These are phyloP conservation scores for Diplodia mutila DNA, from an alignment of 2,329 filamentous ascomycete genomes.

Conservation along the genomic window DNA sequence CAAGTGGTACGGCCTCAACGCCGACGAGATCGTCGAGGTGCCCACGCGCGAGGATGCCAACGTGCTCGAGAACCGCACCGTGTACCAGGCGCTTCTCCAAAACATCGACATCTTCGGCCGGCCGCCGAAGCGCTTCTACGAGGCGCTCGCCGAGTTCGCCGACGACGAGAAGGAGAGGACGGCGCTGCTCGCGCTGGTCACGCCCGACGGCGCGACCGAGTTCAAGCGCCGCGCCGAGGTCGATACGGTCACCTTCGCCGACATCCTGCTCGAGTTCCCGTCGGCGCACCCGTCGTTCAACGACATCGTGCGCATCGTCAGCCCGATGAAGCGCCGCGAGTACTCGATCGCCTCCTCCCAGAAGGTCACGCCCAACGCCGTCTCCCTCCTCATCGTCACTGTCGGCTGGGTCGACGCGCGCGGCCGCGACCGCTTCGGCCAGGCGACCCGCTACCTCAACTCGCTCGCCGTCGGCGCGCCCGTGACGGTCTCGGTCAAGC, in stretches of 20 bases:
- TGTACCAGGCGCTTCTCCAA: constrained; percentile 88
- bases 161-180: constrained; percentile 80
- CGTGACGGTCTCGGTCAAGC: constrained; percentile 93
- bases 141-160: constrained; percentile 84
- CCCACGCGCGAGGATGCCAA: constrained; percentile 77
- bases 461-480: constrained; percentile 72
- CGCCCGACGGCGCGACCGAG: constrained; percentile 79
- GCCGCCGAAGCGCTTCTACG: constrained; percentile 97
- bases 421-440: constrained; percentile 87
- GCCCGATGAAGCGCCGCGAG: constrained; percentile 91
- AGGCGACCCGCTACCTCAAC: constrained; percentile 89
- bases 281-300: constrained; percentile 88
- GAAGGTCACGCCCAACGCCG: constrained; percentile 86
- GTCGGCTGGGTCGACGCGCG: constrained; percentile 91
- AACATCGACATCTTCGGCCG: constrained; percentile 97
- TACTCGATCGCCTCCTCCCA: constrained; percentile 99
- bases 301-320: constrained; percentile 84
- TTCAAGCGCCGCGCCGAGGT: constrained; percentile 92
- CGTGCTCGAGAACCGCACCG: constrained; percentile 82
- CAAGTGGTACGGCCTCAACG: constrained; percentile 81
- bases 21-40: constrained; percentile 86
- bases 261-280: constrained; percentile 84
- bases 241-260: constrained; percentile 88
- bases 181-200: constrained; percentile 74
- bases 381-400: constrained; percentile 94